These are phyloP conservation scores for Hydrangea macrophylla DNA, from an alignment of 148 eudicot genomes.

Conservation along the genomic window DNA sequence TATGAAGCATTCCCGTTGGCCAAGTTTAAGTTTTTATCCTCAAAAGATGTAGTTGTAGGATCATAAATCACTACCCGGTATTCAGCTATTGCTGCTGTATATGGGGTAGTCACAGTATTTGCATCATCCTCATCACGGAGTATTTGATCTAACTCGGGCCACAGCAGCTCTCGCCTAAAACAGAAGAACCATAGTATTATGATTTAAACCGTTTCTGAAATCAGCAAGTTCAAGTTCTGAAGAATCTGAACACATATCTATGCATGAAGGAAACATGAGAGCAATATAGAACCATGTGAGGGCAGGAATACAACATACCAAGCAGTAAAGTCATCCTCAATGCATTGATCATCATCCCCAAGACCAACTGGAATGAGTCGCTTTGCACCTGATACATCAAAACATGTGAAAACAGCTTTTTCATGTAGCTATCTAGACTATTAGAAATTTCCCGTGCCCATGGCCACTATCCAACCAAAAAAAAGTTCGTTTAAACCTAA, in stretches of 20 bases:
- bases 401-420: conserved; percentile 1
- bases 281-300: not conserved
- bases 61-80: conserved; percentile 73
- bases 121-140: conserved; percentile 59
- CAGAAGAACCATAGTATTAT: conserved; percentile 13
- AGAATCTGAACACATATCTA: not conserved
- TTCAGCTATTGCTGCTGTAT: conserved; percentile 69
- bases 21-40: conserved; percentile 29
- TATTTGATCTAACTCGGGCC: conserved; percentile 79
- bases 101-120: conserved; percentile 59
- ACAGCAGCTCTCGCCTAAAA: conserved; percentile 64
- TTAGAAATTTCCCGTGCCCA: too few relatives aligned
- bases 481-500: too few relatives aligned
- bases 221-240: not conserved
- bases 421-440: not conserved
- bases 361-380: conserved; percentile 72
- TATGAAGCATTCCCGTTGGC: conserved; percentile 59
- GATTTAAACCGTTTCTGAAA: conserved; percentile 7
- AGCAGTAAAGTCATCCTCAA: conserved; percentile 90
- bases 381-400: conserved; percentile 59
- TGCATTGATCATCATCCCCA: conserved; percentile 95
- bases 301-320: conserved; percentile 39
- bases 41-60: conserved; percentile 24
- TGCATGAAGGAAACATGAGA: not conserved
- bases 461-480: too few relatives aligned